Evolutionary conservation across 441 rosid species (phyloP).

Genomic region (Adansonia madagascariensis): DNA sequence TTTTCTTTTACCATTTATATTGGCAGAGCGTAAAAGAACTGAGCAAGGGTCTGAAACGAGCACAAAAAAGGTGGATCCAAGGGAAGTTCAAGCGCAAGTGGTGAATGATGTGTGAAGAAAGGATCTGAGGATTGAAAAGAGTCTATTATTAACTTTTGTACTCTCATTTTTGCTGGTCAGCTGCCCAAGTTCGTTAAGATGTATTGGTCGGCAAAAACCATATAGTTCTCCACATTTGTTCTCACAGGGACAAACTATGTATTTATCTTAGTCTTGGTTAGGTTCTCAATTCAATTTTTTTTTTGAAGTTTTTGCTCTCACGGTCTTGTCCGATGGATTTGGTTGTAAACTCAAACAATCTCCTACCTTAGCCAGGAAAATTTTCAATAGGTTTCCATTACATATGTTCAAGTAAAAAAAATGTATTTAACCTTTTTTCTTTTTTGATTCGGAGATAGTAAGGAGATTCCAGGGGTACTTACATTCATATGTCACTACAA

Average conservation of each 20-base stretch:
- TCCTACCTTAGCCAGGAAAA: neutral
- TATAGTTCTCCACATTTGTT: slow-evolving; percentile 24
- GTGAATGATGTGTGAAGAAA: slow-evolving; percentile 29
- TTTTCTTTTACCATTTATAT: slow-evolving; percentile 10
- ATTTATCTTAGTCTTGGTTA: slow-evolving; percentile 28
- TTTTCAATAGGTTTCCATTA: neutral
- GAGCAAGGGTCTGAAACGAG: slow-evolving; percentile 49
- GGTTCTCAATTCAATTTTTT: slow-evolving; percentile 29
- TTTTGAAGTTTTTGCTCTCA: slow-evolving; percentile 34
- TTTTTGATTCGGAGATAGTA: neutral
- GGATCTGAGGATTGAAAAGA: slow-evolving; percentile 1
- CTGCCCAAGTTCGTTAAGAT: slow-evolving; percentile 28
- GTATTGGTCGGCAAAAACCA: slow-evolving; percentile 25
- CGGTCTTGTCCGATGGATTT: slow-evolving; percentile 23
- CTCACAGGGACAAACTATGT: slow-evolving; percentile 27
- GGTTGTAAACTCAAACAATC: slow-evolving; percentile 21
- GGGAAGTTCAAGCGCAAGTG: slow-evolving; percentile 25
- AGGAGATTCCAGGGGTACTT: neutral
- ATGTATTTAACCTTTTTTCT: neutral
- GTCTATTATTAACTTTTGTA: slow-evolving; percentile 4
- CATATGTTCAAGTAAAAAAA: neutral
- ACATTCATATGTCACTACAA: neutral
- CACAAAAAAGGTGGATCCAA: slow-evolving; percentile 37
- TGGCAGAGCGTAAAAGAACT: slow-evolving; percentile 59
- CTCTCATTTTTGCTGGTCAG: slow-evolving; percentile 23